phyloP scores from a whole-genome alignment of 2,329 filamentous ascomycete species.

The Fusarium hostae region DNA sequence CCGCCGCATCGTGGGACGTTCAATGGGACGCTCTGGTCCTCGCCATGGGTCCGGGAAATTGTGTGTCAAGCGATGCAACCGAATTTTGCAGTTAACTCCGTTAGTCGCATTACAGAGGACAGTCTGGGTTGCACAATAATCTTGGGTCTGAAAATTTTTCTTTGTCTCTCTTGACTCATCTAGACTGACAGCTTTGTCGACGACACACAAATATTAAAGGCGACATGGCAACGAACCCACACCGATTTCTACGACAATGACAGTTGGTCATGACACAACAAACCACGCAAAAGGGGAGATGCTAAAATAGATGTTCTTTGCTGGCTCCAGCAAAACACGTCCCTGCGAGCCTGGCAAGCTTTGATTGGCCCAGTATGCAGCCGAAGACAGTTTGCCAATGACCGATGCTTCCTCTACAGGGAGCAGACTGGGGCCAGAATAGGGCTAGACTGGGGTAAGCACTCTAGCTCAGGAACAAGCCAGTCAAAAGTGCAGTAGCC shows the following conservation, averaged over 20 bases:
- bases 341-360: slow-evolving; percentile 23
- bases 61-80: slow-evolving; percentile 29
- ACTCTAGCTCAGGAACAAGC: slow-evolving; percentile 42
- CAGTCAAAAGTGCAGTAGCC: slow-evolving; percentile 41
- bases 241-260: slow-evolving; percentile 14
- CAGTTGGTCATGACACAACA: slow-evolving; percentile 26
- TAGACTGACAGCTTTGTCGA: slow-evolving; percentile 8
- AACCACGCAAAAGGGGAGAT: slow-evolving; percentile 40
- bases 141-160: not conserved
- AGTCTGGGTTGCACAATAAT: slow-evolving; percentile 4
- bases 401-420: slow-evolving; percentile 37
- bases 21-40: slow-evolving; percentile 28
- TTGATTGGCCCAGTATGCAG: slow-evolving; percentile 36
- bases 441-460: slow-evolving; percentile 29
- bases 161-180: slow-evolving; percentile 10
- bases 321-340: slow-evolving; percentile 34
- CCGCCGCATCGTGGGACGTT: slow-evolving; percentile 27
- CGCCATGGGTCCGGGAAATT: slow-evolving; percentile 40
- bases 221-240: slow-evolving; percentile 19
- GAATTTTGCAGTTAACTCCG: slow-evolving; percentile 8
- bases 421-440: slow-evolving; percentile 28
- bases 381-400: slow-evolving; percentile 19
- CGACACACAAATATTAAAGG: slow-evolving; percentile 5
- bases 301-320: slow-evolving; percentile 33
- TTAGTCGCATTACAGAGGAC: slow-evolving; percentile 1